Evolutionary conservation across 2,329 filamentous ascomycete species (phyloP).

Genomic region (Diaporthe sp.): DNA sequence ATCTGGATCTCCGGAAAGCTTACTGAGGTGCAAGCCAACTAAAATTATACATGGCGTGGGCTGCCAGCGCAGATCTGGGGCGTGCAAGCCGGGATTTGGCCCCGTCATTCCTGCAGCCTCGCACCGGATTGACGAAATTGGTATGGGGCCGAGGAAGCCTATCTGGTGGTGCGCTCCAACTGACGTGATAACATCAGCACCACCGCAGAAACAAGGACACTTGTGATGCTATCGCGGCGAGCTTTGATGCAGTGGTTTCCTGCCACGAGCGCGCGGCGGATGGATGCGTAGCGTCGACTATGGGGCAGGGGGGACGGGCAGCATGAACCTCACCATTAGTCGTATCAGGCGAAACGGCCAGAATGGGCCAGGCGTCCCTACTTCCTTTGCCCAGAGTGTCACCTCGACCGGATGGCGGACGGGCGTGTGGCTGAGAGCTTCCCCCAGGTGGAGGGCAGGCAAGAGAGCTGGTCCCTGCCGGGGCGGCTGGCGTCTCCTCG

Average conservation of each 20-base stretch:
- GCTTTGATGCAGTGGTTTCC: not conserved
- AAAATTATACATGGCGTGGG: not conserved
- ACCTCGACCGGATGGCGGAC: not conserved
- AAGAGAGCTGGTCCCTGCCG: conserved; percentile 8
- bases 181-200: not conserved
- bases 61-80: conserved; percentile 11
- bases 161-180: not conserved
- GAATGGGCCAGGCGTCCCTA: not conserved
- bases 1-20: conserved; percentile 27
- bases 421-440: conserved; percentile 16
- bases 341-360: conserved; percentile 15
- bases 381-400: not conserved
- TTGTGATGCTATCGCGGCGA: not conserved
- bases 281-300: not conserved
- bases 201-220: not conserved
- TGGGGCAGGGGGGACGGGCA: not conserved
- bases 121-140: not conserved
- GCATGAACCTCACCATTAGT: not conserved
- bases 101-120: conserved; percentile 3
- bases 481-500: not conserved
- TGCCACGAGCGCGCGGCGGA: not conserved
- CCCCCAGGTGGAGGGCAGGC: not conserved
- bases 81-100: not conserved
- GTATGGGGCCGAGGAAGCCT: not conserved
- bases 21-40: not conserved